A percentile compares a stretch with the other conserved stretches of the same genome.
Conservation (phyloP, 176 grass and related monocot genomes). For the Musa itinerans region DNA sequence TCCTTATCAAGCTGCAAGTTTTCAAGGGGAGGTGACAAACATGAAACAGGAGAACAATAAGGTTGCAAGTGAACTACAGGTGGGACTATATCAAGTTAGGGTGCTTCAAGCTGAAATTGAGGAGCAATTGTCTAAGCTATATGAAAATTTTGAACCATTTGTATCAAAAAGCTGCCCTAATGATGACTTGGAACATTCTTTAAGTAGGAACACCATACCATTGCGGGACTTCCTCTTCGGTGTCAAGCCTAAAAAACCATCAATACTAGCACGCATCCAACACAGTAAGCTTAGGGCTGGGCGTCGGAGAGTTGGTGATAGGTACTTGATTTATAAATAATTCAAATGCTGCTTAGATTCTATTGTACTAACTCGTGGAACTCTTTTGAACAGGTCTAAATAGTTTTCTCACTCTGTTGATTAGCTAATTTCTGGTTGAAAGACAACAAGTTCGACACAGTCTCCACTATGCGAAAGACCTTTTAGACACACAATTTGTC, state of each 20-base stretch:
- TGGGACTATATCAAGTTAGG: constrained; percentile 47
- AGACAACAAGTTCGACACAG: background rate
- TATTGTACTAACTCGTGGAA: background rate
- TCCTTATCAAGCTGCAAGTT: constrained; percentile 63
- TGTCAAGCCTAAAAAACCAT: constrained; percentile 62
- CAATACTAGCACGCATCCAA: constrained; percentile 42
- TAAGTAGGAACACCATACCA: constrained; percentile 42
- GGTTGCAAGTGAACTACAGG: constrained; percentile 45
- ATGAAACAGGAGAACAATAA: constrained; percentile 95
- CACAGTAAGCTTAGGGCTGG: background rate
- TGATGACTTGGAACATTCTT: constrained; percentile 23
- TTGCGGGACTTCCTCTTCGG: constrained; percentile 75
- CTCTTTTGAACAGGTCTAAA: background rate
- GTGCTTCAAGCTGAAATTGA: constrained; percentile 44
- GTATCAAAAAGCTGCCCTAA: constrained; percentile 6
- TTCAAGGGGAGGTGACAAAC: constrained; percentile 71
- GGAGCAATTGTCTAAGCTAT: constrained; percentile 32
- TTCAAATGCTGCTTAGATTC: background rate
- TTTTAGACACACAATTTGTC: background rate
- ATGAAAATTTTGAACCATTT: constrained; percentile 29
- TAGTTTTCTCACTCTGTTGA: background rate
- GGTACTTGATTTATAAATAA: background rate
- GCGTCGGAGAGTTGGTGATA: background rate
- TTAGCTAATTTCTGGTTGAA: background rate
- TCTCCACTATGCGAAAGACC: background rate